Evolutionary conservation across 2,329 filamentous ascomycete species (phyloP).

Genomic region (Dissoconium aciculare): DNA sequence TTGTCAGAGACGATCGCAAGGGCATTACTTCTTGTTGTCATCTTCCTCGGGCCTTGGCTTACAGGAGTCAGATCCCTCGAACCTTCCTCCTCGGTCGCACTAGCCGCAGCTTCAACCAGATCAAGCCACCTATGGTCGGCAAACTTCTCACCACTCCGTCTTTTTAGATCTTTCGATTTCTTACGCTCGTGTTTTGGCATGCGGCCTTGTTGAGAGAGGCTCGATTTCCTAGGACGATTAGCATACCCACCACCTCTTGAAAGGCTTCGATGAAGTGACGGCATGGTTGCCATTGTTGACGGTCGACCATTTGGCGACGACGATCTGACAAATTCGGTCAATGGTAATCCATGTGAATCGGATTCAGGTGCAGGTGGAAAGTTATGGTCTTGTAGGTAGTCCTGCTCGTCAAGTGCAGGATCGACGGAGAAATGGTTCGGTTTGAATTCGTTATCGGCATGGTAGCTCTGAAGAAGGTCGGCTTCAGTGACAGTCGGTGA

Average conservation of each 20-base stretch:
- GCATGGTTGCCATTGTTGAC: constrained; percentile 64
- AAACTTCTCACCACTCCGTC: constrained; percentile 62
- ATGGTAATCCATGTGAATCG: constrained; percentile 52
- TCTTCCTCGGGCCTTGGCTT: constrained; percentile 36
- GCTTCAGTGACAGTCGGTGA: constrained; percentile 24
- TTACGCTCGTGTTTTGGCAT: constrained; percentile 68
- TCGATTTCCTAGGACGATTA: constrained; percentile 67
- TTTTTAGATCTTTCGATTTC: constrained; percentile 60
- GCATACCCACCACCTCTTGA: constrained; percentile 35
- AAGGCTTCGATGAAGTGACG: constrained; percentile 61
- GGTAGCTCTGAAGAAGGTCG: constrained; percentile 25
- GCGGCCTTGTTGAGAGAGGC: constrained; percentile 63
- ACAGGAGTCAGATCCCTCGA: constrained; percentile 76
- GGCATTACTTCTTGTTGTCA: too few species aligned
- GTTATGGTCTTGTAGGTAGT: constrained; percentile 32
- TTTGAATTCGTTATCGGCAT: constrained; percentile 26
- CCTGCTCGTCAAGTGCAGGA: constrained; percentile 43
- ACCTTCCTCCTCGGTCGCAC: constrained; percentile 76
- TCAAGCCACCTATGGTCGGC: constrained; percentile 93
- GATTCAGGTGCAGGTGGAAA: constrained; percentile 41
- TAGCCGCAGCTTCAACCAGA: constrained; percentile 84
- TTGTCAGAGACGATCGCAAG: constrained; percentile 2
- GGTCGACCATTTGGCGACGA: constrained; percentile 59
- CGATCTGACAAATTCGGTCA: constrained; percentile 57
- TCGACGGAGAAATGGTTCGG: constrained; percentile 20